phyloP scores from a whole-genome alignment of 805 yeast species.

The Yarrowia sp. region DNA sequence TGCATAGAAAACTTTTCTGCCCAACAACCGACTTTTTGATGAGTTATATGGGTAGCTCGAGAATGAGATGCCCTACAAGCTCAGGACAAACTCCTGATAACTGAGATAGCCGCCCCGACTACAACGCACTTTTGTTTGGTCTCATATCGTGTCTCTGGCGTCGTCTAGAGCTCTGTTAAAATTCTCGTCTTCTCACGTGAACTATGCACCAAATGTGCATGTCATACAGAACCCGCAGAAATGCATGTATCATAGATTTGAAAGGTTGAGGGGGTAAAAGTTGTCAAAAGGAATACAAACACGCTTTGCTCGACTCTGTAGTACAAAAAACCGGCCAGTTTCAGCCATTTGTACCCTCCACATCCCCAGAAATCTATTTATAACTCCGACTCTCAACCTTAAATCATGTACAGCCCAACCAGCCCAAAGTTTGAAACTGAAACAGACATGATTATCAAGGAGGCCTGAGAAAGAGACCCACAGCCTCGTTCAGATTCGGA shows the following conservation, averaged over 20 bases:
- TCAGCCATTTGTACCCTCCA: background rate
- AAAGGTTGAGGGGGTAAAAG: no score
- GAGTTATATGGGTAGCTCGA: no score
- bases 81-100: no score
- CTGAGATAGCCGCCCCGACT: background rate
- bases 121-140: background rate
- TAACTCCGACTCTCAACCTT: background rate
- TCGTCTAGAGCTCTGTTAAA: no score
- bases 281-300: no score
- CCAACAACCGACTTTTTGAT: background rate
- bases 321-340: background rate
- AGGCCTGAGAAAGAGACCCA: constrained; percentile 16
- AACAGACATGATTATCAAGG: constrained; percentile 4
- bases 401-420: constrained; percentile 17
- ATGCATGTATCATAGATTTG: background rate
- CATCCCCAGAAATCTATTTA: background rate
- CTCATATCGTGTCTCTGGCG: background rate
- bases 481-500: constrained; percentile 8
- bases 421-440: constrained; percentile 30
- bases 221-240: constrained; percentile 5
- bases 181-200: constrained; percentile 19
- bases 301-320: background rate
- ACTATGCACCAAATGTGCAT: constrained; percentile 24
- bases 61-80: no score
- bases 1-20: constrained; percentile 28